A percentile compares a stretch with the other conserved stretches of the same genome.
Evolutionary conservation across 805 yeast species (phyloP).

Genomic region (Kodamaea hsintzibuensis): DNA sequence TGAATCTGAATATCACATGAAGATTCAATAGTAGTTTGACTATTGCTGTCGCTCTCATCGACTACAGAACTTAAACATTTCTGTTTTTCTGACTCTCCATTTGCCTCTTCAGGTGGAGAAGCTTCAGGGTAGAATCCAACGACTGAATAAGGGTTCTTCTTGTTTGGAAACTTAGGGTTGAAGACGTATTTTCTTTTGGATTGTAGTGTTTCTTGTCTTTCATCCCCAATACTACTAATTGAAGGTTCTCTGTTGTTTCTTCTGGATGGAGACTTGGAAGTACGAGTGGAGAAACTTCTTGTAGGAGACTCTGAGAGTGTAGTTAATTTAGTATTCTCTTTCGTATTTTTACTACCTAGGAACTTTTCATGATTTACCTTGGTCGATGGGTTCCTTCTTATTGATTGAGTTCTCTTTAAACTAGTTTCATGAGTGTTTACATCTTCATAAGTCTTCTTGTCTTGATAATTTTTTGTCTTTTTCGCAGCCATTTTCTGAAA

Average conservation of each 20-base stretch:
- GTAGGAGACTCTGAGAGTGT: background rate
- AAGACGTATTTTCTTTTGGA: conserved; percentile 2
- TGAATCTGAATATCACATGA: conserved; percentile 33
- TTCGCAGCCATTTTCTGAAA: background rate
- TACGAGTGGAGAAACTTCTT: background rate
- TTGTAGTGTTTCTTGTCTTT: background rate
- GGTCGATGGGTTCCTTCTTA: background rate
- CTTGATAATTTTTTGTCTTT: background rate
- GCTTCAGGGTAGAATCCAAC: conserved; percentile 18
- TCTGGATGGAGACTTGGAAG: background rate
- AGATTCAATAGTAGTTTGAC: conserved; percentile 18
- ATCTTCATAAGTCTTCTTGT: background rate
- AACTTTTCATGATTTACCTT: background rate
- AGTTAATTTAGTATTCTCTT: background rate
- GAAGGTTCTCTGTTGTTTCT: background rate
- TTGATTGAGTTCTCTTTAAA: background rate
- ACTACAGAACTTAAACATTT: background rate
- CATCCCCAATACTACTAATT: background rate
- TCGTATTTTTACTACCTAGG: background rate
- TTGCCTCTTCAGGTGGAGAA: background rate
- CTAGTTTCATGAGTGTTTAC: background rate
- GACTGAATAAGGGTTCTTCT: conserved; percentile 16
- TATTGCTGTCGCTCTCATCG: conserved; percentile 13
- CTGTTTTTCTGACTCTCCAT: background rate
- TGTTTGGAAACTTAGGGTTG: conserved; percentile 4